Evolutionary conservation across 371 early-diverging fungal species (phyloP), one percentile per base, ranked within the genome.

Genomic region (Apophysomyces trapeziformis): DNA sequence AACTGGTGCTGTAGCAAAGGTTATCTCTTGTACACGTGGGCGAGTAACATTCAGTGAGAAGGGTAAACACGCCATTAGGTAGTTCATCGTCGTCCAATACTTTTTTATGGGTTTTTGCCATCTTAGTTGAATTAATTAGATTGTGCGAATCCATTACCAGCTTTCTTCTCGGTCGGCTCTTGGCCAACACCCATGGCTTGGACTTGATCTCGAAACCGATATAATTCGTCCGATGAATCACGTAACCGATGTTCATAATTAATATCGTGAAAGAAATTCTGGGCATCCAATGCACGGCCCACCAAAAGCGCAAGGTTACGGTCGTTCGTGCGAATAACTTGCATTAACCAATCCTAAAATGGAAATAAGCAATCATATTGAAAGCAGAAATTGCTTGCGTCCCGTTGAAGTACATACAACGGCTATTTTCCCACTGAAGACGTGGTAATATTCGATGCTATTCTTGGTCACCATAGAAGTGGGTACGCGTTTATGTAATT

Each of bases 251-350:
- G 89, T 58, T 87, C 88, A 71, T 90, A 94, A 11, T 84, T 89
- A 9, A 94, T 92, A 71, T 96, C 94, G 70, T 93, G 90, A 67
- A 95, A 91, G 65, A 94, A 88, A 38, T 81, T 82, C 67, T 96
- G 95, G 18, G 88, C 83, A 70, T 91, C 93, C 64, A 96, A 73
- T 11, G 93, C 86, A 8, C 95, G 85, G 5, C 95, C 95, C 9
- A 93, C 77, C 3, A 92, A 75, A 14, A 94, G 75, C 0, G 93
- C 91, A 64, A 94, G 71, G 61, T 94, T 93, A 57, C 96, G 83
- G 73, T 96, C 95, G 7, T 83, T 84, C 0, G 93, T 90, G 57
- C 86, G 76, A 67, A 94, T 87, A 38, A 94, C 87, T 8, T 11
- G 79, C 69, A 57, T 86, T 70, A 65, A 80, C 76, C 71, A 89